phyloP scores from a whole-genome alignment of 2,329 filamentous ascomycete species.

The Diplodia sapinea region DNA sequence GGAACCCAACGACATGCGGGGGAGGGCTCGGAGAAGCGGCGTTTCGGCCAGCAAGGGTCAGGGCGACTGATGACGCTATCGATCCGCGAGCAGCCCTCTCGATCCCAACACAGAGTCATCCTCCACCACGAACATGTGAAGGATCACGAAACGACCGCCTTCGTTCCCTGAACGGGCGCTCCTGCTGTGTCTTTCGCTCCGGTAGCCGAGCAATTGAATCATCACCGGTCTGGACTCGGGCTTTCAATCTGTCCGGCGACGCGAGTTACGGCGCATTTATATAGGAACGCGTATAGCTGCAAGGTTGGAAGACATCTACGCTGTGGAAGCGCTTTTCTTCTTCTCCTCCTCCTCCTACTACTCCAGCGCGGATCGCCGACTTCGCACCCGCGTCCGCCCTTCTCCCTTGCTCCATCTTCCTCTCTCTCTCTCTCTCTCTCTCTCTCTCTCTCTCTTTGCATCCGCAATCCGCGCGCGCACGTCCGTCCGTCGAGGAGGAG shows the following conservation, averaged over 20 bases:
- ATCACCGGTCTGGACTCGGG: constrained; percentile 11
- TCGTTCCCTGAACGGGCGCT: neutral
- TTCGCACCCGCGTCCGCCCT: too few relatives aligned
- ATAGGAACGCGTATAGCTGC: neutral
- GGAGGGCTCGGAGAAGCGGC: neutral
- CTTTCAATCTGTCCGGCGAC: constrained; percentile 17
- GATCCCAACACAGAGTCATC: constrained; percentile 28
- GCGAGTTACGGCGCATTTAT: neutral
- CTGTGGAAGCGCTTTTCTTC: neutral
- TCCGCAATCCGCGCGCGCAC: constrained; percentile 6
- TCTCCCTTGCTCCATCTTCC: neutral
- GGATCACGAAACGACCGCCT: constrained; percentile 1
- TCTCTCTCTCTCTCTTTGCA: neutral
- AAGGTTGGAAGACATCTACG: neutral
- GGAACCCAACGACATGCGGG: neutral
- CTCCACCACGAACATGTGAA: neutral
- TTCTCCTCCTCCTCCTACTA: too few relatives aligned
- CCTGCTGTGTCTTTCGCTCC: neutral
- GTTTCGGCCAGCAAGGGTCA: neutral
- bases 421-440: too few relatives aligned
- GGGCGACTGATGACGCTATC: constrained; percentile 7
- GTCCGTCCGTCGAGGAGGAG: too few relatives aligned
- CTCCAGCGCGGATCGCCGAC: too few relatives aligned
- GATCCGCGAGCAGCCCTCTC: constrained; percentile 14
- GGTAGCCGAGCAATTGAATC: constrained; percentile 19